Evolutionary conservation across 2,329 filamentous ascomycete genomes (phyloP), one percentile per base, ranked within the genome.

Genomic region (Parasarocladium wereldwijsianum): DNA sequence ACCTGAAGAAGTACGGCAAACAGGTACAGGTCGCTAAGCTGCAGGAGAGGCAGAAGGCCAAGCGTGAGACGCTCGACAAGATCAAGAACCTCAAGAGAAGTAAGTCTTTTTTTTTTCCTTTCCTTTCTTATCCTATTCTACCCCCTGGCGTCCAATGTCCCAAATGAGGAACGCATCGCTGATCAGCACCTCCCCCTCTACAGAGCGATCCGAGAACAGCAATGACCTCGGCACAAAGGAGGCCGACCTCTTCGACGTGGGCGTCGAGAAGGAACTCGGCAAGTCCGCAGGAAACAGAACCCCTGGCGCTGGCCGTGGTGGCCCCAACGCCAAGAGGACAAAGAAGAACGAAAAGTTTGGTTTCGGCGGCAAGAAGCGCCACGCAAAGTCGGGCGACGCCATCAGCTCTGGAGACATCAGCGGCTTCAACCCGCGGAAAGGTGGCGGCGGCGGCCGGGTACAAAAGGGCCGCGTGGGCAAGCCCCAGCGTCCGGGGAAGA

Each of bases 1-100:
- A 98, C 53, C 65, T 96, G 46, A 96, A 94, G 75, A 98, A 96
- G 62, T 98, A 96, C 51, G 90, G 90, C 52, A 98, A 98, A 64
- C 83, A 93, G 54, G 90, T 96, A 31, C 90, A 98, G 63, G 73
- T 93, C 36, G 86, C 86, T 35, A 94, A 93, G 64, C 60, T 93
- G 53, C 87, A 96, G 59, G 87, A 98, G 68, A 68, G 90, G 28
- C 75, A 82, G 29, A 93, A 92, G 67, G 77, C 76, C 48, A 94
- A 94, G 76, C 76, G 74, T 44, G 82, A 92, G 38, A 93, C 85
- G 4, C 62, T 98, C 39, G 90, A 96, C 43, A 94, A 94, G 68
- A 94, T 98, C 49, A 85, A 86, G 58, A 69, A 72, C 17, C 61
- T 98, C 44, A 98, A 98, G 74, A 74, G 86, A 64, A 98, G 87